Evolutionary conservation across 2,329 filamentous ascomycete species (phyloP), one percentile per base, ranked within the genome.

Genomic region (Penicillium oxalicum): DNA sequence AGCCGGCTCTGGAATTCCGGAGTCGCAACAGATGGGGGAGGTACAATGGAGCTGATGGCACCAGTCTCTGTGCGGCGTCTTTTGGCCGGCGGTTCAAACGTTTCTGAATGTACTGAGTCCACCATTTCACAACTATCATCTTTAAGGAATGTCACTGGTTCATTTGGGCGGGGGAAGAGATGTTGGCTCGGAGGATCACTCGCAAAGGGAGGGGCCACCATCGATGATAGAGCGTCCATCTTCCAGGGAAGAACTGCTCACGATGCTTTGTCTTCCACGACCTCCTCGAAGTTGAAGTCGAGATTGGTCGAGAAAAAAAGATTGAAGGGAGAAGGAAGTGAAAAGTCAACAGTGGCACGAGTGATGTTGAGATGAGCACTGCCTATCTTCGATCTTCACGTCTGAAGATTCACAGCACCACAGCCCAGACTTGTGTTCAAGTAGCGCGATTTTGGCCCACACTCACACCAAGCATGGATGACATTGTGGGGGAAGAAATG

Each of bases 221-320:
- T 47, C 36, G 61, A 47, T 34, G 57, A 42, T 27, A 61, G 53
- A 11, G 51, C 45, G 47, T 62, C 57, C 65, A 66, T 65, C 25
- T 44, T 55, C 40, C 50, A 47, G 43, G 28, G 34, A 48, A 25
- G 37, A 40, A 38, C 5, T 28, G 41, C 24, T 28, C 25, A 5
- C n/a, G 4, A n/a, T 36, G 12, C 13, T n/a, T 36, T 44, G 25
- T 3, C 8, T 37, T 35, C 29, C 42, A 13, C 32, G 28, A 6
- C 12, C 5, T n/a, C 25, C 18, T 34, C 8, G 13, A 25, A 8
- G 26, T 27, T n/a, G 13, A 13, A 43, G 11, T 12, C 4, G 18
- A 12, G 7, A 11, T 2, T 11, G 33, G 32, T 5, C 13, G 29
- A 32, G 11, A 11, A 32, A 4, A 11, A 32, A 32, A 8, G 11